phyloP scores from a whole-genome alignment of 257 asterid species.

The Linaria vulgaris region DNA sequence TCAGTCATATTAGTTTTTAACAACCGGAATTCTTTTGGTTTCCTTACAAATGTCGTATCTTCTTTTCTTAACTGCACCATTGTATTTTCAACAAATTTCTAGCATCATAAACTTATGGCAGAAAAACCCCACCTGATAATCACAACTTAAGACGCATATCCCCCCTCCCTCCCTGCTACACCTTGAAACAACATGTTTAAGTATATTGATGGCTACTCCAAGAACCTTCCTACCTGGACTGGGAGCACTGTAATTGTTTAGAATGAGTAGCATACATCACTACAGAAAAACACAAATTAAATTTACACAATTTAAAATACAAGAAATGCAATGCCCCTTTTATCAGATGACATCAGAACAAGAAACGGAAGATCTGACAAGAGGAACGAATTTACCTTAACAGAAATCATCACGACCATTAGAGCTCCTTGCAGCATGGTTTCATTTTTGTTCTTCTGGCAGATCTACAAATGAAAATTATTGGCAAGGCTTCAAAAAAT shows the following conservation, averaged over 20 bases:
- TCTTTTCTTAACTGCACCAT: slow-evolving; percentile 6
- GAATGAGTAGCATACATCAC: too few species aligned
- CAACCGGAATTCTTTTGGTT: slow-evolving; percentile 13
- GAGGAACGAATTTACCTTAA: slow-evolving; percentile 57
- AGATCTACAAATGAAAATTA: slow-evolving; percentile 62
- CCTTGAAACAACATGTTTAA: neutral
- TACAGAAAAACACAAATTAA: neutral
- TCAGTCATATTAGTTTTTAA: neutral
- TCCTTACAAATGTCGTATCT: slow-evolving; percentile 15
- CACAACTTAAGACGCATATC: neutral
- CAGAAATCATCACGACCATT: slow-evolving; percentile 83
- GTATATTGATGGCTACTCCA: neutral
- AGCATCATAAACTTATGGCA: neutral
- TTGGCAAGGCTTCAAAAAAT: slow-evolving; percentile 9
- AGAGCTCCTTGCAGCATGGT: slow-evolving; percentile 48
- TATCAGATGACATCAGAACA: slow-evolving; percentile 10
- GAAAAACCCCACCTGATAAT: neutral
- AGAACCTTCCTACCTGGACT: neutral
- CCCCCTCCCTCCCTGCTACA: neutral
- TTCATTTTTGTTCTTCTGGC: slow-evolving; percentile 41
- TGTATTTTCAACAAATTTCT: slow-evolving; percentile 20
- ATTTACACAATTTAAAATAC: slow-evolving; percentile 5
- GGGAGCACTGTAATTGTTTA: too few species aligned
- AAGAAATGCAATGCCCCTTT: slow-evolving; percentile 11
- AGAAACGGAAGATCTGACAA: slow-evolving; percentile 14